Conservation (phyloP, 1,284 basidiomycete genomes). For the Microbotryum intermedium region DNA sequence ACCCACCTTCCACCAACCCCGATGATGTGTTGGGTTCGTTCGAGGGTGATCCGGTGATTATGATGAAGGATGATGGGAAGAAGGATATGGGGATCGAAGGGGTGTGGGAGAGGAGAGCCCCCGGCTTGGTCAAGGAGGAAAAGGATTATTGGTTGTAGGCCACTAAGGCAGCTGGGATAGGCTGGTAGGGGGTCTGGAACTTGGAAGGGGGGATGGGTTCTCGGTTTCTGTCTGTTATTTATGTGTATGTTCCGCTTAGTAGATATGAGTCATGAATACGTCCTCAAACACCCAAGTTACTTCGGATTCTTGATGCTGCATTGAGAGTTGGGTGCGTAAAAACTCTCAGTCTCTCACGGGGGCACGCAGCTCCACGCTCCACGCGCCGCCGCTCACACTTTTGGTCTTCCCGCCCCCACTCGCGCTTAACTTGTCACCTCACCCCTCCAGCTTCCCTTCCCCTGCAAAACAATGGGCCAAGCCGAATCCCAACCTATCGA, state of each 20-base stretch:
- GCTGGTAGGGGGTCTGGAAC: no score
- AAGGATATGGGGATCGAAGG: slow-evolving; percentile 28
- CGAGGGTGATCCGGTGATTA: slow-evolving; percentile 18
- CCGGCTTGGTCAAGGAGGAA: background rate
- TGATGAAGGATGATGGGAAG: slow-evolving; percentile 23
- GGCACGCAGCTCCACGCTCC: no score
- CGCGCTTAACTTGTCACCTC: background rate
- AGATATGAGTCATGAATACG: no score
- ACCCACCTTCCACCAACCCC: slow-evolving; percentile 6
- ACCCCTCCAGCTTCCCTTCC: background rate
- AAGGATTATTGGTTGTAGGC: background rate
- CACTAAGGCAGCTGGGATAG: no score
- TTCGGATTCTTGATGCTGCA: no score
- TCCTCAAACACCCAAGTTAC: no score
- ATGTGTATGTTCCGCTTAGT: no score
- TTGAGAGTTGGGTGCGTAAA: no score
- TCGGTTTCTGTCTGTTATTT: no score
- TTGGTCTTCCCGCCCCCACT: background rate
- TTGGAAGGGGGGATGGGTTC: no score
- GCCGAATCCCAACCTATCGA: slow-evolving; percentile 10
- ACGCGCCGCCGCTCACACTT: no score
- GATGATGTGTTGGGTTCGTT: background rate
- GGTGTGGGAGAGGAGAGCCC: slow-evolving; percentile 28
- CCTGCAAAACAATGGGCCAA: slow-evolving; percentile 27
- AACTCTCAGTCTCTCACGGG: no score